A percentile compares a stretch with the other conserved stretches of the same genome.
phyloP scores from a whole-genome alignment of 805 yeast species.

The Debaryomyces tyrocola region DNA sequence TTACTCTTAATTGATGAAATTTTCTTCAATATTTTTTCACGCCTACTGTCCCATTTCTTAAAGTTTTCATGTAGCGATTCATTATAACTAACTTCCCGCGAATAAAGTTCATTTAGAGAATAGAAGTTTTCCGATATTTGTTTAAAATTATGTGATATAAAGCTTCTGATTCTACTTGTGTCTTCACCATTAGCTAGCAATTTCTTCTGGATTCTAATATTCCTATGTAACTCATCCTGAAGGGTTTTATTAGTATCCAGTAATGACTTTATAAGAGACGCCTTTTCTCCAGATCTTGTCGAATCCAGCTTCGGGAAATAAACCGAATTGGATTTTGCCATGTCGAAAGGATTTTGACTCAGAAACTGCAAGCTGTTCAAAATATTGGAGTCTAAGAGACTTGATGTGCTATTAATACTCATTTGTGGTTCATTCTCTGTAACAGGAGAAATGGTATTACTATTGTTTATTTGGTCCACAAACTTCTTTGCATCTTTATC shows the following conservation, averaged over 20 bases:
- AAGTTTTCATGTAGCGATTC: conserved; percentile 27
- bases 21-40: conserved; percentile 30
- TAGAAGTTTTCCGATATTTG: conserved; percentile 44
- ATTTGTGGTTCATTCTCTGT: background rate
- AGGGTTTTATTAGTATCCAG: conserved; percentile 10
- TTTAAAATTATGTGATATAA: conserved; percentile 27
- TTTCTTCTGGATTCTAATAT: conserved; percentile 21
- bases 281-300: background rate
- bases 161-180: conserved; percentile 25
- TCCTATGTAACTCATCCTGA: conserved; percentile 18
- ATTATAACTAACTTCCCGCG: conserved; percentile 32
- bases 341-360: background rate
- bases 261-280: conserved; percentile 12
- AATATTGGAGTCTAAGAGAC: background rate
- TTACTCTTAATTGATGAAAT: conserved; percentile 41
- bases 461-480: background rate
- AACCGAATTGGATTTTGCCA: background rate
- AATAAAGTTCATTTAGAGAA: conserved; percentile 48
- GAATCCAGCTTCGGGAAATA: background rate
- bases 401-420: background rate
- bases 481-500: background rate
- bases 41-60: conserved; percentile 40
- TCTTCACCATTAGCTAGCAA: conserved; percentile 34
- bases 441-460: background rate
- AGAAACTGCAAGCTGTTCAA: background rate